Conservation (phyloP, 441 rosid genomes). For the Croton setiger region DNA sequence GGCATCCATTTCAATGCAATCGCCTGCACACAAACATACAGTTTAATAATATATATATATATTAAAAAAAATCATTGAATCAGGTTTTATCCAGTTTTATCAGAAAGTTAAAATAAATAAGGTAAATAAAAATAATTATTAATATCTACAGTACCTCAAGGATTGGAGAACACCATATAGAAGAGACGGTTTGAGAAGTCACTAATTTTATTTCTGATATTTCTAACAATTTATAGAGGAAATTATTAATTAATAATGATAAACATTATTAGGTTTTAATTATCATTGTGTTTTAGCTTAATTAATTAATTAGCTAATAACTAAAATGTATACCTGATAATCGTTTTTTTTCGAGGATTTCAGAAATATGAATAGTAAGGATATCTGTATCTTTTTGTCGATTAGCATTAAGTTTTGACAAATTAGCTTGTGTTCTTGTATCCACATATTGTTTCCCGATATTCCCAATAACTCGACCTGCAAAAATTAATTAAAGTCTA, state of each 20-base stretch:
- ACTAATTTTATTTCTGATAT: constrained; percentile 19
- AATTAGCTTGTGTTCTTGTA: constrained; percentile 55
- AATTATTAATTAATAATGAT: too few species aligned
- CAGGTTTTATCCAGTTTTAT: background rate
- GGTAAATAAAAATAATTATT: background rate
- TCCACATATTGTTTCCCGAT: constrained; percentile 48
- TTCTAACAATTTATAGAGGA: constrained; percentile 21
- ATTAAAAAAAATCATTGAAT: background rate
- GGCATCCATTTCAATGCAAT: constrained; percentile 61
- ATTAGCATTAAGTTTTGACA: constrained; percentile 42
- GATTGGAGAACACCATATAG: constrained; percentile 40
- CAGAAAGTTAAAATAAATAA: background rate
- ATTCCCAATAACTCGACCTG: constrained; percentile 38
- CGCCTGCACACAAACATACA: constrained; percentile 23
- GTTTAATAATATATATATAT: too few species aligned
- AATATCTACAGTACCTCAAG: constrained; percentile 33
- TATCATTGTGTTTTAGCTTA: background rate
- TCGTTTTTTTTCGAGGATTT: constrained; percentile 35
- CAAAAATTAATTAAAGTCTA: background rate
- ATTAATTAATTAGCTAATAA: background rate
- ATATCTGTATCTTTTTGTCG: constrained; percentile 34
- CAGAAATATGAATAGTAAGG: constrained; percentile 36
- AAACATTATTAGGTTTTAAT: background rate
- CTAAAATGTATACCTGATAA: constrained; percentile 26
- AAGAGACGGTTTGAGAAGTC: constrained; percentile 22